A percentile compares a stretch with the other conserved stretches of the same genome.
Evolutionary conservation across 345 rosid genomes (phyloP).

Genomic region (Eucalyptus shirleyi): DNA sequence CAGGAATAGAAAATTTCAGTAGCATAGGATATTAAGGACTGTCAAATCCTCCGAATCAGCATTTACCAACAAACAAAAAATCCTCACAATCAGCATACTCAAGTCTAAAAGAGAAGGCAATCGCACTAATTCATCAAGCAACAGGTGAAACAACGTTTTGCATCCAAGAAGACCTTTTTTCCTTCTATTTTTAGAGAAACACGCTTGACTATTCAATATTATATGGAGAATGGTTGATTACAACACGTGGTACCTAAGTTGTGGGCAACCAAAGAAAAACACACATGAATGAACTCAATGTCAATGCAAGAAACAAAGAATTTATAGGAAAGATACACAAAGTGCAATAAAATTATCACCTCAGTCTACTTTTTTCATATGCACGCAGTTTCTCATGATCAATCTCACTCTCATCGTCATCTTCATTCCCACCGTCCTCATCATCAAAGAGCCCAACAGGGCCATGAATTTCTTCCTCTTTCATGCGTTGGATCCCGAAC

Average conservation of each 20-base stretch:
- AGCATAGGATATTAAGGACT: not conserved
- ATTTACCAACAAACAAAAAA: not conserved
- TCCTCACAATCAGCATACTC: not conserved
- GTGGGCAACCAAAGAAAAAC: not conserved
- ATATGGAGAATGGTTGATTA: not conserved
- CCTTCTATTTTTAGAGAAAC: not conserved
- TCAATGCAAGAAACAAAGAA: not conserved
- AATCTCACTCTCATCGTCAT: constrained; percentile 23
- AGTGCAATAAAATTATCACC: constrained; percentile 22
- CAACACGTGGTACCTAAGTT: not conserved
- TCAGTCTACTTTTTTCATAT: constrained; percentile 72
- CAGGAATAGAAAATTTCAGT: not conserved
- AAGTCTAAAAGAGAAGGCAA: not conserved
- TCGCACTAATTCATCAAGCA: not conserved
- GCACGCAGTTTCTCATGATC: constrained; percentile 51
- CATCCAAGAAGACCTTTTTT: not conserved
- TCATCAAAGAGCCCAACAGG: constrained; percentile 69
- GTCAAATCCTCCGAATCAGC: not conserved
- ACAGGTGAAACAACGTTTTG: not conserved
- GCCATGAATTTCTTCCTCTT: constrained; percentile 91
- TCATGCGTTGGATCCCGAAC: constrained; percentile 80
- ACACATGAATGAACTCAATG: not conserved
- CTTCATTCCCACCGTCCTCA: constrained; percentile 18
- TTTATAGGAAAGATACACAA: not conserved
- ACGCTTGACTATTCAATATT: not conserved